Base-by-base conservation (phyloP, 139 green algal genomes). In the Mychonastes homosphaera region DNA sequence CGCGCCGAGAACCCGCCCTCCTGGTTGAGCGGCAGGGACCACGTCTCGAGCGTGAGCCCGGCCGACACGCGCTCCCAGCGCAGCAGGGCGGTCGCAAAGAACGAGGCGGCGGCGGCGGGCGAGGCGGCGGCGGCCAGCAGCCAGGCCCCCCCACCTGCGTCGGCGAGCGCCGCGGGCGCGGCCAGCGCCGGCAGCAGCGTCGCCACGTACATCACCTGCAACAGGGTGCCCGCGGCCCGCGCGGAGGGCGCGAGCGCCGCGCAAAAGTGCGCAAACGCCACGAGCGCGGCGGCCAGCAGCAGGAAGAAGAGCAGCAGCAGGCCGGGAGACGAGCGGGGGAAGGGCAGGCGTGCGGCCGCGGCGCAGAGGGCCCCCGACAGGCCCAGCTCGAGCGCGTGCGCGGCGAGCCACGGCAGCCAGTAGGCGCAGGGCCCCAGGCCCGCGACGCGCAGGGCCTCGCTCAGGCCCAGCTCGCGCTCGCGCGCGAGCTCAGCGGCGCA, bases 381-480 rank as follows among this genome's bases (percentile, higher is more conserved):
- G 6, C 69, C 65, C 68, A 88, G 69, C 18, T 65, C 67, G 13
- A 54, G 21, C 60, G 65, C 83, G 67, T 90, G 79, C 0, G 81
- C 84, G 15, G 86, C 40, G 3, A 66, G 73, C 84, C 84, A 91
- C 16, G 71, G 79, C 6, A 26, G 28, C 79, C 79, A 89, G 56
- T 87, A 89, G 8, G 78, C 65, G 4, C 43, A 61, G n/a, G 67
- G 68, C 64, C 68, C 51, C 28, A 88, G 69, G 1, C 84, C 82
- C 43, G 90, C 33, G 26, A 87, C 74, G 18, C 69, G 60, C 84
- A 91, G 88, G 41, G 78, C 82, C 70, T 91, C 84, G 27, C 84
- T 53, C 66, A 91, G 73, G 44, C 79, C 55, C 62, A 91, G 72
- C 73, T 91, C 84, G 74, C 85, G 86, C 72, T 91, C 84, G 9